phyloP scores from a whole-genome alignment of 768 basidiomycete genomes.

The Hypsizygus marmoreus region DNA sequence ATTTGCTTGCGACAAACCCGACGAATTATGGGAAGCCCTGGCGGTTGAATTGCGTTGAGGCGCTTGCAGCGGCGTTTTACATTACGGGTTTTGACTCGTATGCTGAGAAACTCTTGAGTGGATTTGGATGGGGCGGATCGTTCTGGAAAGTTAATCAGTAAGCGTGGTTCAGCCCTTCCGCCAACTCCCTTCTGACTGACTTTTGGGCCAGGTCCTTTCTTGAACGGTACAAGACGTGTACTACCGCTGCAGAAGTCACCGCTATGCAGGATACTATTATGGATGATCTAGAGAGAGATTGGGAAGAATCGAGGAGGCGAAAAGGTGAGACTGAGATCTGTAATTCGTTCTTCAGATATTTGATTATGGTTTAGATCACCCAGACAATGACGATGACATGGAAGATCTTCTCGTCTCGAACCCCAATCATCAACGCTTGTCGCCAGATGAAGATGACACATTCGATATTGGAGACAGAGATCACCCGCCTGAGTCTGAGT shows the following conservation, averaged over 20 bases:
- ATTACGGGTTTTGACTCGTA: conserved; percentile 85
- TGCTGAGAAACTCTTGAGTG: conserved; percentile 74
- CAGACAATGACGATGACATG: conserved; percentile 31
- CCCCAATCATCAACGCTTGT: conserved; percentile 53
- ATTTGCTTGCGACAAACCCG: conserved; percentile 92
- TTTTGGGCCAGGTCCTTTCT: conserved; percentile 53
- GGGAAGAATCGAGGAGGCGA: conserved; percentile 54
- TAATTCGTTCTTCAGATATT: not conserved
- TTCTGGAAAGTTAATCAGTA: conserved; percentile 88
- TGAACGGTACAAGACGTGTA: conserved; percentile 76
- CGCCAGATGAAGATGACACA: conserved; percentile 22
- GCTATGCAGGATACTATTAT: conserved; percentile 70
- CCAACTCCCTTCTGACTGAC: not conserved
- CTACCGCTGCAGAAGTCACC: conserved; percentile 56
- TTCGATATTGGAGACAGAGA: too few species aligned
- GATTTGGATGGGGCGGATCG: conserved; percentile 90
- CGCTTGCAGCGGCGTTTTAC: conserved; percentile 92
- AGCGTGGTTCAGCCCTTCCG: conserved; percentile 19
- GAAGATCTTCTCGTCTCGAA: conserved; percentile 71
- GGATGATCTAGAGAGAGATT: conserved; percentile 64
- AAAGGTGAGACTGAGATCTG: conserved; percentile 39
- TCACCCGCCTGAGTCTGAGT: too few species aligned
- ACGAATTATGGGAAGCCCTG: conserved; percentile 99
- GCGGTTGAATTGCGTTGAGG: conserved; percentile 93
- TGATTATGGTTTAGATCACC: not conserved